These are phyloP conservation scores for Hypoxylon crocopeplum DNA, from an alignment of 495 filamentous ascomycete genomes.

Conservation along the genomic window DNA sequence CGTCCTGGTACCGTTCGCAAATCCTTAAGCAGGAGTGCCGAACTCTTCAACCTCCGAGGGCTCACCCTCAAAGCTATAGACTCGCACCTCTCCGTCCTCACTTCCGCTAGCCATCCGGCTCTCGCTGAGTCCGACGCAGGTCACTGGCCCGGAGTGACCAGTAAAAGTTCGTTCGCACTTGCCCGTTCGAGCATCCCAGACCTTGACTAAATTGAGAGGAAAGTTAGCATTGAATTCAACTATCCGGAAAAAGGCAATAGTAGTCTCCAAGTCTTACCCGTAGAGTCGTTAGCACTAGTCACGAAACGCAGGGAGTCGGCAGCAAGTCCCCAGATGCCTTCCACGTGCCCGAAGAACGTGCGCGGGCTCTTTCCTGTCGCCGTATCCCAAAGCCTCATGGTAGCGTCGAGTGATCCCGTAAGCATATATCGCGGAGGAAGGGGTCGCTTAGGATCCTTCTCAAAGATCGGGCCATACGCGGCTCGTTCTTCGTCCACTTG, in stretches of 20 bases:
- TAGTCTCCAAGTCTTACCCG: conserved; percentile 65
- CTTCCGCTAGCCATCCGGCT: conserved; percentile 85
- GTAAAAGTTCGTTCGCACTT: conserved; percentile 90
- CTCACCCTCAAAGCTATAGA: conserved; percentile 79
- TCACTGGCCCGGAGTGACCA: conserved; percentile 89
- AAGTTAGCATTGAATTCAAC: conserved; percentile 1
- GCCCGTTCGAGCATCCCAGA: conserved; percentile 92
- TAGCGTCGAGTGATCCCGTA: conserved; percentile 87
- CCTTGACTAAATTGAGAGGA: conserved; percentile 58
- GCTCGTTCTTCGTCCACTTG: conserved; percentile 53
- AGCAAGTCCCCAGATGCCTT: conserved; percentile 93
- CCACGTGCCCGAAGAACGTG: conserved; percentile 95
- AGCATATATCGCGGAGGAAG: conserved; percentile 87
- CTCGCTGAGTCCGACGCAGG: conserved; percentile 89
- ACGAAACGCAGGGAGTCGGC: conserved; percentile 91
- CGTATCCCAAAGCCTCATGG: conserved; percentile 93
- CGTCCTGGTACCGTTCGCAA: not conserved
- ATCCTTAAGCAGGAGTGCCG: conserved; percentile 45
- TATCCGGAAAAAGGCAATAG: not conserved
- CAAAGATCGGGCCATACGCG: conserved; percentile 64
- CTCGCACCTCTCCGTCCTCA: conserved; percentile 88
- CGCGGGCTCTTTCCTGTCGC: conserved; percentile 79
- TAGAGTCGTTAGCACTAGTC: conserved; percentile 87
- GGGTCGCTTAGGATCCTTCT: conserved; percentile 62
- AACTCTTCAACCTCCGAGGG: conserved; percentile 42